phyloP scores from a whole-genome alignment of 2,329 filamentous ascomycete species.

The Leptographium flavum region DNA sequence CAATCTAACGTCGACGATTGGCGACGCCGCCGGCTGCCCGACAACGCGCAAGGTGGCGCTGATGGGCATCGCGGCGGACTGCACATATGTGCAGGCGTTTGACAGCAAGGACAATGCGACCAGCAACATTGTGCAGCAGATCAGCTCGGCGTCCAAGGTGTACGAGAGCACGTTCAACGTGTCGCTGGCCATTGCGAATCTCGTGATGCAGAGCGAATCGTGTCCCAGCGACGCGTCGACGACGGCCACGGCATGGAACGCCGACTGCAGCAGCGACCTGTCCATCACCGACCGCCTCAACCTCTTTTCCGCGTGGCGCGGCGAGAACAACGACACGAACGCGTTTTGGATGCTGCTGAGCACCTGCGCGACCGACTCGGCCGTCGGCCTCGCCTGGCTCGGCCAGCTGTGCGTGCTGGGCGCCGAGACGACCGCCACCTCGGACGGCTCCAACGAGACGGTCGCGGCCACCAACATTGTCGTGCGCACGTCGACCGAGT shows the following conservation, averaged over 20 bases:
- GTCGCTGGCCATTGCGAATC: slow-evolving; percentile 73
- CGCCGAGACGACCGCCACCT: slow-evolving; percentile 37
- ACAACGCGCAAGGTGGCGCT: slow-evolving; percentile 82
- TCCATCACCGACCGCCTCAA: slow-evolving; percentile 69
- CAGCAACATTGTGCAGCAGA: slow-evolving; percentile 63
- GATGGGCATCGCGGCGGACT: slow-evolving; percentile 85
- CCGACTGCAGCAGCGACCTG: slow-evolving; percentile 48
- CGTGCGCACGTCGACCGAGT: slow-evolving; percentile 67
- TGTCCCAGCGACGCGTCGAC: slow-evolving; percentile 56
- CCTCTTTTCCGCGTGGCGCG: slow-evolving; percentile 80
- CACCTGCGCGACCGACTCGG: slow-evolving; percentile 65
- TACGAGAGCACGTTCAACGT: slow-evolving; percentile 94
- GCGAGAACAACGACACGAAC: slow-evolving; percentile 56
- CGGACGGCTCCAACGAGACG: slow-evolving; percentile 39
- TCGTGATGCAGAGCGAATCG: slow-evolving; percentile 60
- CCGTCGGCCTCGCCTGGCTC: slow-evolving; percentile 87
- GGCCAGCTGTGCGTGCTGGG: slow-evolving; percentile 64
- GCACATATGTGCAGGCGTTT: slow-evolving; percentile 67
- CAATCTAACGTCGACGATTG: slow-evolving; percentile 67
- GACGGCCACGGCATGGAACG: slow-evolving; percentile 67
- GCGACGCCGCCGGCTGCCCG: slow-evolving; percentile 71
- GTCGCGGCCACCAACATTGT: slow-evolving; percentile 85
- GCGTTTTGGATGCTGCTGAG: slow-evolving; percentile 88
- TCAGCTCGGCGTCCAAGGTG: slow-evolving; percentile 75
- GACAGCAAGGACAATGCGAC: slow-evolving; percentile 48